Evolutionary conservation across 208 protist species (phyloP), one percentile per base, ranked within the genome.

Genomic region (Strigomonas culicis): DNA sequence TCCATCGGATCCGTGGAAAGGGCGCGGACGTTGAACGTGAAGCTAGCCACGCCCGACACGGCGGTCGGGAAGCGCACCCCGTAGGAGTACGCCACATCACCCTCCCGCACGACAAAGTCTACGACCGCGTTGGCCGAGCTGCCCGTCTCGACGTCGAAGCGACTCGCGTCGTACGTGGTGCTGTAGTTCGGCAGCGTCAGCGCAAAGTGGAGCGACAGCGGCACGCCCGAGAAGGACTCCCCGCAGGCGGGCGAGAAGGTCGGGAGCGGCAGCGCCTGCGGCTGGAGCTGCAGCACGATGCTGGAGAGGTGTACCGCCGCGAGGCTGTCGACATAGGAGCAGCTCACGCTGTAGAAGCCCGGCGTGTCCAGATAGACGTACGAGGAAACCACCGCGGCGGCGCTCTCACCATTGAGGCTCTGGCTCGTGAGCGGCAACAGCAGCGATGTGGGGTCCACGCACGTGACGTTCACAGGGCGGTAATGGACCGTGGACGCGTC

Each of bases 281-380:
- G 63, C 10, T 70, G 25, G 10, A 87, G 44, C 27, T 64, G 39
- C 52, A 83, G 47, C 28, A 61, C 25, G 30, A 32, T 32, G 15
- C n/a, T 68, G 11, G 72, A 49, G 22, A 27, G 60, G 66, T 75
- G 72, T 39, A 31, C 46, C 30, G 47, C 34, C 19, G 63, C 52
- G 4, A 87, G 59, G 49, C 76, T 66, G 58, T 90, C 84, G 10
- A 53, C 47, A 74, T 90, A 87, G 44, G 51, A 55, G 64, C 84
- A 87, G 41, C 68, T 71, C 25, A 90, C 59, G 15, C 59, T 72
- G 74, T 80, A 84, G 22, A 1, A 52, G 15, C 84, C 80, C 25
- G 80, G 80, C 8, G 19, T 61, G 24, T 50, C 21, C 41, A 82
- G 55, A 6, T 28, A 1, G 21, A 64, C 36, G 15, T 30, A 49